Percentiles rank a stretch among this genome's conserved stretches.
Conservation (phyloP, 306 rosid species). For the Crataegus laevigata region DNA sequence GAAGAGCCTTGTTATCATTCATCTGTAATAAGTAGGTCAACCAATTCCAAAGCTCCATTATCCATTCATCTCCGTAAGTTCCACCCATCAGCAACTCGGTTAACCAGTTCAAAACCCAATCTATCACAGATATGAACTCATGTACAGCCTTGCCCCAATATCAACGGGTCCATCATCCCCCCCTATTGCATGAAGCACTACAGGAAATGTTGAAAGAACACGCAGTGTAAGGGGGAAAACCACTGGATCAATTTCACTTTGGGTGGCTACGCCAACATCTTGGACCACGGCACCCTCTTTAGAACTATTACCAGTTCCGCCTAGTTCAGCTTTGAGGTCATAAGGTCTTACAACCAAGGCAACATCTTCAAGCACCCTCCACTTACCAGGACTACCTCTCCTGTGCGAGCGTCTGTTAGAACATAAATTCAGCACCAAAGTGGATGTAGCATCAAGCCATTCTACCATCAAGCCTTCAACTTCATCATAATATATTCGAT, state of each 20-base stretch:
- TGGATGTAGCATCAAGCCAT: slow-evolving; percentile 80
- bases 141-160: slow-evolving; percentile 67
- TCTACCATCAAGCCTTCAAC: slow-evolving; percentile 68
- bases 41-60: slow-evolving; percentile 7
- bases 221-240: slow-evolving; percentile 61
- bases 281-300: neutral
- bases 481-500: slow-evolving; percentile 78
- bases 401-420: slow-evolving; percentile 34
- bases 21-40: slow-evolving; percentile 6
- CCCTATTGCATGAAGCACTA: slow-evolving; percentile 73
- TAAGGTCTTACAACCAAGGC: slow-evolving; percentile 47
- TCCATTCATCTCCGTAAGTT: neutral
- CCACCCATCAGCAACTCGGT: slow-evolving; percentile 1
- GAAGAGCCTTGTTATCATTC: slow-evolving; percentile 2
- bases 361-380: slow-evolving; percentile 63
- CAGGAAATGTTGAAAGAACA: slow-evolving; percentile 65
- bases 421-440: slow-evolving; percentile 63
- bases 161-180: slow-evolving; percentile 82
- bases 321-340: slow-evolving; percentile 29
- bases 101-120: slow-evolving; percentile 15
- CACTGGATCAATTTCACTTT: slow-evolving; percentile 39
- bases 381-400: slow-evolving; percentile 50
- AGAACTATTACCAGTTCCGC: slow-evolving; percentile 18
- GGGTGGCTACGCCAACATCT: slow-evolving; percentile 17
- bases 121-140: slow-evolving; percentile 62